Evolutionary conservation across 495 filamentous ascomycete species (phyloP).

Genomic region (Parathielavia appendiculata): DNA sequence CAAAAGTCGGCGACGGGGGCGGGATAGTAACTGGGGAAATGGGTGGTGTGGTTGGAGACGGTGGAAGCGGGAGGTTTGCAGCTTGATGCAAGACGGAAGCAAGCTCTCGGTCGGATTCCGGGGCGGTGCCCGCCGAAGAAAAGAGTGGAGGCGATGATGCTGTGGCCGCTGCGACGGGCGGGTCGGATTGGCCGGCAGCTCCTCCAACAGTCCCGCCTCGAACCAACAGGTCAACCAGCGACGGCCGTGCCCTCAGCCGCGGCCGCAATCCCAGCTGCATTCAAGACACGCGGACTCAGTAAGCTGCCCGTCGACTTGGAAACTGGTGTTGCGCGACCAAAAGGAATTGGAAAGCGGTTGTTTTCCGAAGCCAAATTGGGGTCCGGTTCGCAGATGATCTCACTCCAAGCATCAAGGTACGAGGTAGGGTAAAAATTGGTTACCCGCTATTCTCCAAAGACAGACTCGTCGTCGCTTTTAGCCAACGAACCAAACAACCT

Average conservation of each 20-base stretch:
- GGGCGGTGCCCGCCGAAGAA: slow-evolving; percentile 24
- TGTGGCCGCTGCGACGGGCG: slow-evolving; percentile 18
- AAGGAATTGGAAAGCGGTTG: not conserved
- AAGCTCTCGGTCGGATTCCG: slow-evolving; percentile 18
- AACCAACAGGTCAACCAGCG: slow-evolving; percentile 65
- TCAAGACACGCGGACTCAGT: not conserved
- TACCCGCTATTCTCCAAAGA: too few species aligned
- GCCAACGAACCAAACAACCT: too few species aligned
- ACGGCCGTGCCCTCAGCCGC: slow-evolving; percentile 63
- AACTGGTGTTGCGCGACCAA: not conserved
- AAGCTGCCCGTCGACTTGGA: not conserved
- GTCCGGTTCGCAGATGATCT: too few species aligned
- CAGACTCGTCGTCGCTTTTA: too few species aligned
- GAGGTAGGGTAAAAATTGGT: too few species aligned
- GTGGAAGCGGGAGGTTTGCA: slow-evolving; percentile 38
- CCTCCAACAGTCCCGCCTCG: slow-evolving; percentile 28
- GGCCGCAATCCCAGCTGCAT: slow-evolving; percentile 44
- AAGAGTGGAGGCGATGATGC: slow-evolving; percentile 31
- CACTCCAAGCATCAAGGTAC: too few species aligned
- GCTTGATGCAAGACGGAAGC: slow-evolving; percentile 26
- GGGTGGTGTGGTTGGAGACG: slow-evolving; percentile 39
- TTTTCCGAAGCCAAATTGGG: too few species aligned
- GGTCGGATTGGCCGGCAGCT: not conserved
- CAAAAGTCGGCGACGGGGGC: slow-evolving; percentile 22
- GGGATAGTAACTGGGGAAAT: slow-evolving; percentile 28